These are phyloP conservation scores for Andrographis paniculata DNA, from an alignment of 305 asterid species.

Conservation along the genomic window DNA sequence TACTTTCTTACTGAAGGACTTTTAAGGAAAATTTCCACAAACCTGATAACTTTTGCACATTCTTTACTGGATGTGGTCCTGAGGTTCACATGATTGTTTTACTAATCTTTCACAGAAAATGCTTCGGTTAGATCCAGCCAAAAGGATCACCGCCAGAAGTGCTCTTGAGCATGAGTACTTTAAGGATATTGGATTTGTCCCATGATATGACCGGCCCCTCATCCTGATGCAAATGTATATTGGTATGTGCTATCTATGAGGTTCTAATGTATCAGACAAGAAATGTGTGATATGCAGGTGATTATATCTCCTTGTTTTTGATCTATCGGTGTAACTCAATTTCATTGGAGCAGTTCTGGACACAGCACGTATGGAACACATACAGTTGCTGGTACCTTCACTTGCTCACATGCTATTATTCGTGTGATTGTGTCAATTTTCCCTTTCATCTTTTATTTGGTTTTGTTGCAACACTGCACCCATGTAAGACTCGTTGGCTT, in stretches of 20 bases:
- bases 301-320: constrained; percentile 18
- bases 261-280: constrained; percentile 21
- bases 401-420: constrained; percentile 16
- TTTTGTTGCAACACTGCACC: constrained; percentile 22
- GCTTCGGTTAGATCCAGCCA: constrained; percentile 88
- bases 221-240: constrained; percentile 42
- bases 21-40: not conserved
- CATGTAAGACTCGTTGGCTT: constrained; percentile 21
- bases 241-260: constrained; percentile 30
- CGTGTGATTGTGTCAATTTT: constrained; percentile 24
- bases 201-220: constrained; percentile 29
- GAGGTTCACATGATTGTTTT: constrained; percentile 14
- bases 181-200: constrained; percentile 70
- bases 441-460: constrained; percentile 12
- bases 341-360: constrained; percentile 17
- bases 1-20: not conserved
- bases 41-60: not conserved
- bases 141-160: constrained; percentile 75
- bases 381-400: constrained; percentile 15
- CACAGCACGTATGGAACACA: constrained; percentile 15
- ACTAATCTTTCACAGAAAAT: constrained; percentile 53
- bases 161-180: constrained; percentile 96
- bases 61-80: not conserved
- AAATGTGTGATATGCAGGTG: constrained; percentile 24
- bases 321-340: constrained; percentile 26